Evolutionary conservation across 2,329 filamentous ascomycete genomes (phyloP).

Genomic region (Alternaria gaisen): DNA sequence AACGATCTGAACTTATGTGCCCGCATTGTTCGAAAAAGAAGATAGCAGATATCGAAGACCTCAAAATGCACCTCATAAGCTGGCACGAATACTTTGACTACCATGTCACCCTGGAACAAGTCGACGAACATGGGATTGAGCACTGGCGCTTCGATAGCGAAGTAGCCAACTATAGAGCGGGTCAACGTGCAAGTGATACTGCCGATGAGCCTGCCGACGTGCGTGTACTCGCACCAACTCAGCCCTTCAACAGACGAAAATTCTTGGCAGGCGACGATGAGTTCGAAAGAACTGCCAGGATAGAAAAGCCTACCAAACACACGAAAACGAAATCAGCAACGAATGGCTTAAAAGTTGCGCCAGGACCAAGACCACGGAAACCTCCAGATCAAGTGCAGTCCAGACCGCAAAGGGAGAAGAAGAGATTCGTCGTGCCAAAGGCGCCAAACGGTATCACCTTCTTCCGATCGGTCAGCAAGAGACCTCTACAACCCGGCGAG

Average conservation of each 20-base stretch:
- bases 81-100: conserved; percentile 50
- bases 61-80: conserved; percentile 48
- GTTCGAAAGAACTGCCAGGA: conserved; percentile 22
- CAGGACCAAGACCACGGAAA: conserved; percentile 16
- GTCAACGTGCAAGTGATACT: conserved; percentile 34
- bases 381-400: conserved; percentile 27
- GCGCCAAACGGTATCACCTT: conserved; percentile 47
- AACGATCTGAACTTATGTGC: conserved; percentile 23
- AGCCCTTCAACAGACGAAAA: conserved; percentile 46
- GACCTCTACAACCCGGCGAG: conserved; percentile 50
- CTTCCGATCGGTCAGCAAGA: conserved; percentile 53
- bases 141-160: conserved; percentile 30
- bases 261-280: conserved; percentile 49
- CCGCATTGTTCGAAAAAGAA: conserved; percentile 26
- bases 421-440: conserved; percentile 49
- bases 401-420: conserved; percentile 20
- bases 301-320: conserved; percentile 16
- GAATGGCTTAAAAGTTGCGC: neutral
- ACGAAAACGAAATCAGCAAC: neutral
- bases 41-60: conserved; percentile 24
- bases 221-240: conserved; percentile 43
- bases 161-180: conserved; percentile 28
- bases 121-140: conserved; percentile 24
- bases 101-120: conserved; percentile 15
- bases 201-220: conserved; percentile 39